phyloP scores from a whole-genome alignment of 371 early-diverging fungal genomes.

The Actinomortierella wolfii region DNA sequence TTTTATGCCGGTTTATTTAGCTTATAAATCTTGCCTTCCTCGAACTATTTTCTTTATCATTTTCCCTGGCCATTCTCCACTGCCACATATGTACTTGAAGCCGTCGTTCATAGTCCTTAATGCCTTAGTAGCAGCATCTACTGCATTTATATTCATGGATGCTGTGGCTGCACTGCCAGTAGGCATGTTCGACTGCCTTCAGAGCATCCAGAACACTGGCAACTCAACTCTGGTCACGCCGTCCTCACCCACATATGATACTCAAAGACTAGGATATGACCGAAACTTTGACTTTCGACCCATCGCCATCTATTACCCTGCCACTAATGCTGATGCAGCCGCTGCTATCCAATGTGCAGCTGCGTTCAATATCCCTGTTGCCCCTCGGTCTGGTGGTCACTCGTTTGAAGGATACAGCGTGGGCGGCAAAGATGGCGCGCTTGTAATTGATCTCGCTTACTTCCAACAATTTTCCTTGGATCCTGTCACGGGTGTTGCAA shows the following conservation, averaged over 20 bases:
- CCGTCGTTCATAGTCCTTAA: too few relatives aligned
- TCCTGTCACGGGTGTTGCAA: slow-evolving; percentile 1
- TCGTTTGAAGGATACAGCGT: slow-evolving; percentile 47
- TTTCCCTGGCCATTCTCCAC: too few relatives aligned
- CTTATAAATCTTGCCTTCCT: too few relatives aligned
- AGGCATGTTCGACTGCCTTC: too few relatives aligned
- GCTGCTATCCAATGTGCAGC: slow-evolving; percentile 30
- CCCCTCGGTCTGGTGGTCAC: slow-evolving; percentile 49
- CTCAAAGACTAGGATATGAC: not conserved
- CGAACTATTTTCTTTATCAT: too few relatives aligned
- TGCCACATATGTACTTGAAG: too few relatives aligned
- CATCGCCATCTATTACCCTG: slow-evolving; percentile 26
- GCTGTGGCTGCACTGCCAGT: too few relatives aligned
- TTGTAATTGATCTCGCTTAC: slow-evolving; percentile 19
- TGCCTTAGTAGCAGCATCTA: too few relatives aligned
- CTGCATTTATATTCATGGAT: too few relatives aligned
- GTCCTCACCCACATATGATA: not conserved
- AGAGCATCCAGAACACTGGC: too few relatives aligned
- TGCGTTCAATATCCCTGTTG: slow-evolving; percentile 1
- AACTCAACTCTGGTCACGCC: too few relatives aligned
- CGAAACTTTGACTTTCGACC: slow-evolving; percentile 9
- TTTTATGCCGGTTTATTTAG: too few relatives aligned
- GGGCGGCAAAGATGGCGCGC: slow-evolving; percentile 7
- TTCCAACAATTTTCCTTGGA: slow-evolving; percentile 14
- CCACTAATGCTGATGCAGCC: not conserved